Base-by-base conservation (phyloP, 2,329 filamentous ascomycete species). In the Aspergillus ochraceoroseus region DNA sequence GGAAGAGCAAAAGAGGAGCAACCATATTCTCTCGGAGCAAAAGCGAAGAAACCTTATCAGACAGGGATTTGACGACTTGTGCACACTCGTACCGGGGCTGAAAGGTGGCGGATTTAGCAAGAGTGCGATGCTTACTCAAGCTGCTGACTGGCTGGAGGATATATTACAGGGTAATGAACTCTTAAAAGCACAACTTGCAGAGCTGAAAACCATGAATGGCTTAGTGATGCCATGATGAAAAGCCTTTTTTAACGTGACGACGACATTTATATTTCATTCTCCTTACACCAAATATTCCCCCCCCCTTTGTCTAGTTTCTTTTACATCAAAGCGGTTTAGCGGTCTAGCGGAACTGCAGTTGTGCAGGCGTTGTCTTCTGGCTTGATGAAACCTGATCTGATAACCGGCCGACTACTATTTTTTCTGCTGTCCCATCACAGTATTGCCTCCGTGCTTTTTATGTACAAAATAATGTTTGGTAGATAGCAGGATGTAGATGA, bases 21-120 rank as follows among this genome's bases (percentile, higher is more conserved):
- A 95, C 52, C 87, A 94, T 58, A 92, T 94, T 49, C 74, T 82
- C 37, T 92, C 87, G 37, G 87, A 94, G 59, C 86, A 94, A 66
- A 94, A 92, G 64, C 77, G 88, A 22, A 75, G 87, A 32, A 87
- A 86, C 17, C 70, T 88, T 32, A 90, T 90, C 55, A 84, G 87
- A 57, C 77, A 85, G 50, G 86, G 86, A 0, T 94, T 90, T 53
- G 83, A 88, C 29, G 84, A 90, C 43, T 67, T 94, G n/a, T 79
- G 78, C 49, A 73, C 79, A 18, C 71, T 94, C 14, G 85, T 94
- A 0, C 87, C 88, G 0, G 82, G 80, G 11, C 71, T 94, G 7
- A 76, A 75, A 40, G 80, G 78, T 17, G 83, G 84, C 6, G 83
- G 84, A 1, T 82, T 88, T 51, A 92, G 86, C 67, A 94, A 94